phyloP scores from a whole-genome alignment of 2,329 filamentous ascomycete species.

The Fusarium nurragi region DNA sequence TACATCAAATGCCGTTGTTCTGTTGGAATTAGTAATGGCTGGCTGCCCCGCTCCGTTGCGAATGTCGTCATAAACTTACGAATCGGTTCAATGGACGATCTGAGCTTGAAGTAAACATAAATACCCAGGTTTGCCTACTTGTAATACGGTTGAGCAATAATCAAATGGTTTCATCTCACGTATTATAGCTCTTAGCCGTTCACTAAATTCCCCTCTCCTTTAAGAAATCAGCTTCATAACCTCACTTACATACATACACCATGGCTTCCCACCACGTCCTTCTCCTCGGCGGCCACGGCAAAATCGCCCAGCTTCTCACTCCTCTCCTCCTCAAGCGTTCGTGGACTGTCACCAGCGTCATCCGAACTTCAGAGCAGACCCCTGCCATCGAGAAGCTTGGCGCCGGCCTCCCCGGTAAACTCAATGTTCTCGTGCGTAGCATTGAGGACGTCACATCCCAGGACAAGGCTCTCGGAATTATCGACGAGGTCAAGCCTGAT shows the following conservation, averaged over 20 bases:
- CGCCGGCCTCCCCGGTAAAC: constrained; percentile 66
- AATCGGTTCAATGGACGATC: neutral
- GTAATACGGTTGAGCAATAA: neutral
- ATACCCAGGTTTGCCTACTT: neutral
- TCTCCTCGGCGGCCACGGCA: constrained; percentile 83
- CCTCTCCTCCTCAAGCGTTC: constrained; percentile 77
- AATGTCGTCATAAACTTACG: constrained; percentile 34
- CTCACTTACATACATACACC: constrained; percentile 3
- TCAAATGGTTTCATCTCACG: neutral
- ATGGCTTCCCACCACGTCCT: constrained; percentile 65
- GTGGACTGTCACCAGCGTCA: constrained; percentile 81
- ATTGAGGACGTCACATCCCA: constrained; percentile 75
- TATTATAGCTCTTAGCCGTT: neutral
- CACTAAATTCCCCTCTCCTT: neutral
- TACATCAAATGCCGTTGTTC: constrained; percentile 13
- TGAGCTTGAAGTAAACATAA: constrained; percentile 4
- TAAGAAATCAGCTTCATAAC: neutral
- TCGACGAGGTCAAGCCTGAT: constrained; percentile 69
- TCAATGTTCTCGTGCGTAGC: constrained; percentile 75
- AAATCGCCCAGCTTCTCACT: constrained; percentile 78
- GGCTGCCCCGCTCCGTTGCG: constrained; percentile 21
- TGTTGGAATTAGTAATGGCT: constrained; percentile 25
- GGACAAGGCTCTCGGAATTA: constrained; percentile 67
- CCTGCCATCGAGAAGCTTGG: constrained; percentile 70
- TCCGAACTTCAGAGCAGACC: constrained; percentile 76